Evolutionary conservation across 805 yeast species (phyloP), one percentile per base, ranked within the genome.

Genomic region (Jamesozyma piceae): DNA sequence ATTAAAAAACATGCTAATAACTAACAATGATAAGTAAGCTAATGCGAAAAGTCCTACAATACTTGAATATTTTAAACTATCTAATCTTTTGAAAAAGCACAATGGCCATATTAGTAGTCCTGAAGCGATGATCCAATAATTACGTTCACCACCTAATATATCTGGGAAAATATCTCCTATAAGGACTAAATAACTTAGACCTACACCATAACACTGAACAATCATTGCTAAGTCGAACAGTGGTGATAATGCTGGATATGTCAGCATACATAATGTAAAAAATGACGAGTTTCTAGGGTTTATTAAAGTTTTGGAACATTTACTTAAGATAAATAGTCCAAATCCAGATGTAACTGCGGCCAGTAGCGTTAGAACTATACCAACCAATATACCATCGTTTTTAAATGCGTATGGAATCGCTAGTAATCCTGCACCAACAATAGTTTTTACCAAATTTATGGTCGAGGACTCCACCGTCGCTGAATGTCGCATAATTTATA

Each of bases 201-300:
- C 80, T 15, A 80, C 88, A 20, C 94, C 94, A 62, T 80, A 84
- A 57, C 90, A 82, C 62, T 84, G 88, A 37, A 82, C 67, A 28
- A 81, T 75, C 57, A 84, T 82, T 29, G 87, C 82, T 20, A 78
- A 61, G 62, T 84, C 92, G 55, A 83, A 84, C n/a, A 82, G 54
- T 5, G 82, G 71, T 4, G 82, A 69, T 22, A 82, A 58, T n/a
- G 70, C 71, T 1, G 92, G 92, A 52, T 82, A 82, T 0, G 90
- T 80, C 45, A 82, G 65, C 39, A 74, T 71, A 57, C 90, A 82
- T 13, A 83, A 65, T 22, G 78, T 75, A 62, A 83, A 83, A 58
- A 82, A 84, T 0, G 84, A 78, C 3, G 89, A 81, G 29, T 59
- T 57, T 38, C 78, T 71, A 2, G 82, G 80, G 11, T 62, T 60